Percentiles rank a stretch among this genome's conserved stretches.
Evolutionary conservation across 306 rosid species (phyloP).

Genomic region (Malus sieversii): DNA sequence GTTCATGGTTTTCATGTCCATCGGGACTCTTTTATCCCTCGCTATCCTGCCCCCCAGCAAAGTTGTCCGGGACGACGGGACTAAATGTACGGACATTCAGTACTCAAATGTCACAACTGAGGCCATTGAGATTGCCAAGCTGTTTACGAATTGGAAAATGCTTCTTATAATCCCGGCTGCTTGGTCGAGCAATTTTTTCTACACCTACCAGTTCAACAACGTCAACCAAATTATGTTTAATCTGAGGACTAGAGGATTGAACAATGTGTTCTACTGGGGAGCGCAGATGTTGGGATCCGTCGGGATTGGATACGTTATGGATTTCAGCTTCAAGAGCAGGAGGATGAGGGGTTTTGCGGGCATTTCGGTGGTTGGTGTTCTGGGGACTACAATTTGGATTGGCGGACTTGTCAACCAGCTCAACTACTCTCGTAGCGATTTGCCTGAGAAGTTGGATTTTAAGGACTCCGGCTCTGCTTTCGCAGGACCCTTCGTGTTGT

Average conservation of each 20-base stretch:
- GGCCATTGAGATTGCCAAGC: slow-evolving; percentile 36
- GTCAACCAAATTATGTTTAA: slow-evolving; percentile 60
- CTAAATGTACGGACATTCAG: slow-evolving; percentile 45
- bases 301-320: slow-evolving; percentile 73
- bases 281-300: slow-evolving; percentile 88
- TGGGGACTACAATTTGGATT: slow-evolving; percentile 61
- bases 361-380: slow-evolving; percentile 40
- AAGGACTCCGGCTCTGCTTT: slow-evolving; percentile 46
- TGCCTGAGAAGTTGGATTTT: slow-evolving; percentile 46
- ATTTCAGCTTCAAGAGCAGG: slow-evolving; percentile 72
- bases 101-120: slow-evolving; percentile 56
- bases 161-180: slow-evolving; percentile 71
- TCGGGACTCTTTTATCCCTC: slow-evolving; percentile 46
- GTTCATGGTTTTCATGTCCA: slow-evolving; percentile 70
- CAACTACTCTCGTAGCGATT: slow-evolving; percentile 7
- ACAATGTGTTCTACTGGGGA: slow-evolving; percentile 81
- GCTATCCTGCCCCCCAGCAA: slow-evolving; percentile 53
- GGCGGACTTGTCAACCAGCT: slow-evolving; percentile 83
- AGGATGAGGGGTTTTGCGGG: slow-evolving; percentile 68
- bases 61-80: slow-evolving; percentile 71
- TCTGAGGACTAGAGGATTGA: slow-evolving; percentile 87
- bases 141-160: slow-evolving; percentile 77
- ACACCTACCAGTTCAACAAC: slow-evolving; percentile 78
- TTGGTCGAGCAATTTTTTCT: slow-evolving; percentile 79
- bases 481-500: slow-evolving; percentile 78